Percentiles rank a stretch among this genome's conserved stretches.
phyloP scores from a whole-genome alignment of 2,329 filamentous ascomycete genomes.

The Aspergillus fijiensis region DNA sequence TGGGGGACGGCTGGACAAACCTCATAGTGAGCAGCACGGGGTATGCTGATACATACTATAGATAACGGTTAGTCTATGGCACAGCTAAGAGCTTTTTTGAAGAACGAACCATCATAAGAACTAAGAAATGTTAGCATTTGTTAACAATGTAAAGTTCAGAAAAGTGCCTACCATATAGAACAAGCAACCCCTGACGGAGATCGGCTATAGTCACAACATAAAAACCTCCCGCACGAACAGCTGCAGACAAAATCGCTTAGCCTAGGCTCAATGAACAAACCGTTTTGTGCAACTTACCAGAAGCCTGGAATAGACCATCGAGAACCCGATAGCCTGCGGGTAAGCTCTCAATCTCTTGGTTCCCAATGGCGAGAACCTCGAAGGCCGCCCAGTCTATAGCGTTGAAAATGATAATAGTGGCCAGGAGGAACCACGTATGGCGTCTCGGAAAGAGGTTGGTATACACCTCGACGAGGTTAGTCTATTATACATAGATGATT shows the following conservation, averaged over 20 bases:
- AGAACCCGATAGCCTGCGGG: constrained; percentile 56
- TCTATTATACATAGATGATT: not conserved
- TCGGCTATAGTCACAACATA: constrained; percentile 62
- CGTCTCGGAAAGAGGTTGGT: constrained; percentile 59
- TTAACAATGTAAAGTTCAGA: not conserved
- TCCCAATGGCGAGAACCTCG: constrained; percentile 64
- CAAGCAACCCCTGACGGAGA: constrained; percentile 46
- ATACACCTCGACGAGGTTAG: constrained; percentile 29
- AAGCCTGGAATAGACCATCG: constrained; percentile 63
- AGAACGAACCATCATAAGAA: constrained; percentile 39
- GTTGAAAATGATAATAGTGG: constrained; percentile 61
- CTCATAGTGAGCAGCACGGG: constrained; percentile 38
- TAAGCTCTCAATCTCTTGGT: constrained; percentile 54
- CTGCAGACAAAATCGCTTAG: constrained; percentile 12
- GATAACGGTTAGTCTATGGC: constrained; percentile 10
- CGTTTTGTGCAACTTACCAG: constrained; percentile 42
- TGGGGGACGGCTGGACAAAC: constrained; percentile 11
- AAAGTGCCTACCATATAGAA: constrained; percentile 28
- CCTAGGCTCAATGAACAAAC: not conserved
- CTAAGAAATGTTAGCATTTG: constrained; percentile 22
- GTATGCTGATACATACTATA: constrained; percentile 37
- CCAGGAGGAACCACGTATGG: constrained; percentile 66
- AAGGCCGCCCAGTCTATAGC: constrained; percentile 65
- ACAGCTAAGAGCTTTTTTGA: not conserved
- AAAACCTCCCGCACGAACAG: constrained; percentile 64